Base-by-base conservation (phyloP, 73 alveolate genomes). In the Stentor coeruleus region DNA sequence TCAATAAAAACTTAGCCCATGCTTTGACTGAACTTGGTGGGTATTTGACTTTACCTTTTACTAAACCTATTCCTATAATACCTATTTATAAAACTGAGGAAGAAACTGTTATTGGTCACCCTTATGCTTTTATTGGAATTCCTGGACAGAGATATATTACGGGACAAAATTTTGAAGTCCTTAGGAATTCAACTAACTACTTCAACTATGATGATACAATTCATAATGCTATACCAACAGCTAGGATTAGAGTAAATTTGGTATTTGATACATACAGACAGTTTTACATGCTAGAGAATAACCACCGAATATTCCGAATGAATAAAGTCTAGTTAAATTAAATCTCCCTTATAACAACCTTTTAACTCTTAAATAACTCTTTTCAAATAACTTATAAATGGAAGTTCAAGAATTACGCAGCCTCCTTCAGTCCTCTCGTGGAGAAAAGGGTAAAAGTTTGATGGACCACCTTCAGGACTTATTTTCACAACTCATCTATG, bases 181-280 rank as follows among this genome's bases (percentile, higher is more conserved):
- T 66, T 31, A 20, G 79, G n/a, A 66, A 66, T 40, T 20, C 11
- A 1, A 66, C 79, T 0, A 31, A 66, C 2, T 66, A 66, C 79
- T 66, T 20, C 39, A 66, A 66, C 2, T 66, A 66, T 31, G 33
- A 66, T 66, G 79, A 66, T 40, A 26, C 79, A 20, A 33, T 20
- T 20, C 37, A 66, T 66, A 20, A 66, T 66, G 79, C 79, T 14
- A 66, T 66, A 28, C 79, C 79, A 28, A 66, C 79, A 26, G 79
- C 79, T 20, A 20, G 37, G 37, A 0, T 66, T 31, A 20, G 79
- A 66, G 79, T 66, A 20, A 66, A 20, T 31, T 31, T 66, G 11
- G 0, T 20, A 1, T 31, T 66, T 40, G 37, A 66, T 31, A 66
- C 40, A 20, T 31, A 28, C 40, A 20, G 79, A 2, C 79, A 66